Evolutionary conservation across 352 stramenopile genomes (phyloP), one percentile per base, ranked within the genome.

Genomic region (Phytopythium mirpurense): DNA sequence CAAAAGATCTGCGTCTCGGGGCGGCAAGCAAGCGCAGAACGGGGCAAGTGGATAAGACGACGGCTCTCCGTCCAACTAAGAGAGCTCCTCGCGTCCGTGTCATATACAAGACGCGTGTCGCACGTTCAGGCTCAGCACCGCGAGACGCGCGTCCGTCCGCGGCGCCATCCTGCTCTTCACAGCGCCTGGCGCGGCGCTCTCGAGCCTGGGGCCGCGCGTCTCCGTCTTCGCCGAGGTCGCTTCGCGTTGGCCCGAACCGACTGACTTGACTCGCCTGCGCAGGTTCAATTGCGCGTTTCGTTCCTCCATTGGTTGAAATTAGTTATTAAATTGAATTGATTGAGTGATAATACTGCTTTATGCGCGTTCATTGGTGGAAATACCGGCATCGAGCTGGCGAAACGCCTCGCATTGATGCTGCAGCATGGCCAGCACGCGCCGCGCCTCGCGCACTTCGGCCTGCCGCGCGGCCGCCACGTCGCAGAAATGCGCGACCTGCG

Each of bases 1-100:
- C 79, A 72, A 38, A 93, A 90, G 55, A 88, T 86, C 74, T 93
- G 60, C 49, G 32, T n/a, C n/a, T n/a, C n/a, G n/a, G n/a, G n/a
- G n/a, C n/a, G n/a, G n/a, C n/a, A n/a, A n/a, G n/a, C n/a, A n/a
- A n/a, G n/a, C n/a, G n/a, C n/a, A n/a, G n/a, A n/a, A n/a, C n/a
- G n/a, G n/a, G n/a, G n/a, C n/a, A n/a, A n/a, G n/a, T n/a, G n/a
- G n/a, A n/a, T n/a, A n/a, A n/a, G n/a, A n/a, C n/a, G n/a, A n/a
- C n/a, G n/a, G n/a, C n/a, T n/a, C n/a, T n/a, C n/a, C n/a, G n/a
- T n/a, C n/a, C n/a, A n/a, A n/a, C n/a, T n/a, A n/a, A n/a, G n/a
- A n/a, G n/a, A n/a, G n/a, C n/a, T n/a, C n/a, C n/a, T n/a, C n/a
- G n/a, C n/a, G n/a, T n/a, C n/a, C n/a, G n/a, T n/a, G n/a, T n/a